Conservation (phyloP, 495 filamentous ascomycete species). For the Lineolata rhizophorae region DNA sequence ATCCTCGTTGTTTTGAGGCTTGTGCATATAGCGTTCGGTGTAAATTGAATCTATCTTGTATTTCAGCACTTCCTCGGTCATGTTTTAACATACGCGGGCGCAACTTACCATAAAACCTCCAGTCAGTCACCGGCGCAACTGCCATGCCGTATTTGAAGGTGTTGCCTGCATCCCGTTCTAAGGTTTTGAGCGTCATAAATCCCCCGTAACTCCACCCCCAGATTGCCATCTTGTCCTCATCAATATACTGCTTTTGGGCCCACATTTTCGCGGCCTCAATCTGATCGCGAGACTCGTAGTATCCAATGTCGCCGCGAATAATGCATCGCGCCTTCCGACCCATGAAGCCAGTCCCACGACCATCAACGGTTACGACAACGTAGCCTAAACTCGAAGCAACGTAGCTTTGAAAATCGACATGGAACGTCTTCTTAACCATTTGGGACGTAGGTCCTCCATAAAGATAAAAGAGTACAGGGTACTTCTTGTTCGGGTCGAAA, state of each 20-base stretch:
- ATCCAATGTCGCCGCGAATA: slow-evolving; percentile 62
- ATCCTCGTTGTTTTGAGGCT: slow-evolving; percentile 51
- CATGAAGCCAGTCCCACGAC: slow-evolving; percentile 76
- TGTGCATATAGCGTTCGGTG: slow-evolving; percentile 92
- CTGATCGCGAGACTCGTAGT: slow-evolving; percentile 74
- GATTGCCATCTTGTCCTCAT: slow-evolving; percentile 62
- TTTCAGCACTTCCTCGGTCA: too few species aligned
- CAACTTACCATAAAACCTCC: slow-evolving; percentile 57
- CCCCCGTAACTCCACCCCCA: slow-evolving; percentile 99
- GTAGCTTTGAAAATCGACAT: slow-evolving; percentile 78
- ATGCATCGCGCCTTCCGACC: slow-evolving; percentile 66
- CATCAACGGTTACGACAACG: slow-evolving; percentile 87
- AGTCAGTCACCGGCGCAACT: slow-evolving; percentile 92
- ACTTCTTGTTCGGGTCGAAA: slow-evolving; percentile 66
- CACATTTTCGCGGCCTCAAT: slow-evolving; percentile 79
- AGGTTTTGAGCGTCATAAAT: slow-evolving; percentile 89
- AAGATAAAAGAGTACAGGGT: slow-evolving; percentile 83
- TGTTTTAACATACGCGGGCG: too few species aligned
- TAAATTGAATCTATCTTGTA: slow-evolving; percentile 61
- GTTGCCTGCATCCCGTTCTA: slow-evolving; percentile 70
- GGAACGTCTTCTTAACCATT: slow-evolving; percentile 58
- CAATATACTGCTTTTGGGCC: slow-evolving; percentile 64
- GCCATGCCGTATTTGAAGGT: slow-evolving; percentile 96
- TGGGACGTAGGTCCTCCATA: slow-evolving; percentile 88
- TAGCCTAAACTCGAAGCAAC: slow-evolving; percentile 75